phyloP scores from a whole-genome alignment of 1,284 basidiomycete species.

The Boletellus dicymbophilus region DNA sequence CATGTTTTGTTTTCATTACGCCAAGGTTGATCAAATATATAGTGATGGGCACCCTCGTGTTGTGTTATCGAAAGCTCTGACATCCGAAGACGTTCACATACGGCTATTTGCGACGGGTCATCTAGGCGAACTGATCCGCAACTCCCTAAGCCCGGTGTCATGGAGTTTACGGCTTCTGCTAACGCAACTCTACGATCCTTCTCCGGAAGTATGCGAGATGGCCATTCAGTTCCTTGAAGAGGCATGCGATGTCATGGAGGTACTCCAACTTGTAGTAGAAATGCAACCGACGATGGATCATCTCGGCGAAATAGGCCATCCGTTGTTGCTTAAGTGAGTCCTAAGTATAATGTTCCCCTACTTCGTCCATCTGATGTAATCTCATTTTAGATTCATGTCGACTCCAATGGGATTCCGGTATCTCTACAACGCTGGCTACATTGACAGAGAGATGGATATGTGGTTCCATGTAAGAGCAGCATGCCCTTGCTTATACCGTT shows the following conservation, averaged over 20 bases:
- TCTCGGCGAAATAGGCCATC: slow-evolving; percentile 90
- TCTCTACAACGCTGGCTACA: slow-evolving; percentile 89
- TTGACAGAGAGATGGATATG: slow-evolving; percentile 92
- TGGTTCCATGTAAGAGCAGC: slow-evolving; percentile 85
- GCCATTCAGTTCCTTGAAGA: slow-evolving; percentile 90
- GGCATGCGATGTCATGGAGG: slow-evolving; percentile 82
- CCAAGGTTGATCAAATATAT: slow-evolving; percentile 5
- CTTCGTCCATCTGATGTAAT: slow-evolving; percentile 10
- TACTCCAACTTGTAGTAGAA: slow-evolving; percentile 89
- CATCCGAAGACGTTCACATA: slow-evolving; percentile 88
- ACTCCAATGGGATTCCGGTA: slow-evolving; percentile 93
- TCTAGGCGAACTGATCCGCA: slow-evolving; percentile 78
- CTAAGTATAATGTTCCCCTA: background rate
- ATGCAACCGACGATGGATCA: slow-evolving; percentile 96
- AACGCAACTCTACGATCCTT: slow-evolving; percentile 95
- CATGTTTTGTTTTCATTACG: background rate
- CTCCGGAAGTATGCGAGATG: slow-evolving; percentile 85
- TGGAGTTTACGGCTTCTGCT: slow-evolving; percentile 91
- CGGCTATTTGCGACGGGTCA: slow-evolving; percentile 89
- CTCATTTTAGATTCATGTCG: slow-evolving; percentile 84
- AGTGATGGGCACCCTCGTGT: slow-evolving; percentile 94
- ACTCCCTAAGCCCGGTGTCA: slow-evolving; percentile 61
- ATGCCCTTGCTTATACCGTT: background rate
- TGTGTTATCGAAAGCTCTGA: slow-evolving; percentile 90
- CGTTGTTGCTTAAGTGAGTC: slow-evolving; percentile 81